Conservation (phyloP, 2,329 filamentous ascomycete genomes). For the Cercospora brassicicola region DNA sequence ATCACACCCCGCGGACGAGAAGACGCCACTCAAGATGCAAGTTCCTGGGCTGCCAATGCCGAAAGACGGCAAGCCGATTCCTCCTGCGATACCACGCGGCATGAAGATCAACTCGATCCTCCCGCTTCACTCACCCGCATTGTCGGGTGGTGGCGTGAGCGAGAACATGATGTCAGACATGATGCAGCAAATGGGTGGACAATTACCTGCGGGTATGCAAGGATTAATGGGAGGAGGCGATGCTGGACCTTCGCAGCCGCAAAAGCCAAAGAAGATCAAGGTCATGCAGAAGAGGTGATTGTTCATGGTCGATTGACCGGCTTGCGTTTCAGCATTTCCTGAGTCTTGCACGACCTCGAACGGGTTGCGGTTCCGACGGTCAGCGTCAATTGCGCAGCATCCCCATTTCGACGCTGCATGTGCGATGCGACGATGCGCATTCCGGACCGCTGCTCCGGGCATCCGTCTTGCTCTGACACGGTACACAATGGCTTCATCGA, state of each 20-base stretch:
- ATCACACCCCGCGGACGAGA: conserved; percentile 73
- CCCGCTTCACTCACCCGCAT: conserved; percentile 81
- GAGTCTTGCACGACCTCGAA: neutral
- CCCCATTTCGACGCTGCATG: neutral
- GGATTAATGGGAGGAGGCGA: conserved; percentile 34
- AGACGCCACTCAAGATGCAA: conserved; percentile 67
- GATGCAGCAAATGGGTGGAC: conserved; percentile 79
- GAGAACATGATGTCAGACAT: conserved; percentile 96
- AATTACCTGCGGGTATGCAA: conserved; percentile 36
- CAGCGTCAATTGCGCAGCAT: neutral
- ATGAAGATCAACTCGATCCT: conserved; percentile 87
- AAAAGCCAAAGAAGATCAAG: conserved; percentile 36
- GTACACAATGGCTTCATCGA: neutral
- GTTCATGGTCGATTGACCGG: neutral
- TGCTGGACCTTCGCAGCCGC: conserved; percentile 11
- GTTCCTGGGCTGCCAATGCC: conserved; percentile 76
- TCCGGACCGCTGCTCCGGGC: neutral
- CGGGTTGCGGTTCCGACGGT: neutral
- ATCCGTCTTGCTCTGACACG: neutral
- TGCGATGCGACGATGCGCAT: neutral
- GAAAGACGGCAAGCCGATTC: conserved; percentile 52
- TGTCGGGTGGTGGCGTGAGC: conserved; percentile 88
- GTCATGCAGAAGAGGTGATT: conserved; percentile 35
- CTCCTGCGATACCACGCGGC: conserved; percentile 67
- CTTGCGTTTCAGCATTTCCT: neutral